Percentiles rank a stretch among this genome's conserved stretches.
These are phyloP conservation scores for Fusarium longipes DNA, from an alignment of 2,329 filamentous ascomycete genomes.

Conservation along the genomic window DNA sequence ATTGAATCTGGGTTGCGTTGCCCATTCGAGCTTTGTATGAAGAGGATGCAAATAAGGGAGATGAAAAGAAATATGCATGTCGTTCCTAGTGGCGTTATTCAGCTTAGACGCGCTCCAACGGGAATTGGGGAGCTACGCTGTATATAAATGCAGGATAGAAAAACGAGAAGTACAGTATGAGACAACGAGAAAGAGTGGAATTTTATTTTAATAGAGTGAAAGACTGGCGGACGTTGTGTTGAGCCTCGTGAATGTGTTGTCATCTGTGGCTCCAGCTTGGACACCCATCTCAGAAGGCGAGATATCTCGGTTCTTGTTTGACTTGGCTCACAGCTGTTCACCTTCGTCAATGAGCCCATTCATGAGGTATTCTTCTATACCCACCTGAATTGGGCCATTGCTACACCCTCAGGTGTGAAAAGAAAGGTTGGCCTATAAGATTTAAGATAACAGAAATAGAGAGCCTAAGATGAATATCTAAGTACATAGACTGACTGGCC, in stretches of 20 bases:
- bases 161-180: neutral
- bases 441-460: too few relatives aligned
- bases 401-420: too few relatives aligned
- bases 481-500: too few relatives aligned
- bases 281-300: neutral
- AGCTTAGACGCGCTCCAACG: slow-evolving; percentile 31
- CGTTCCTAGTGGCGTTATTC: slow-evolving; percentile 17
- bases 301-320: neutral
- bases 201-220: too few relatives aligned
- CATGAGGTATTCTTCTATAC: neutral
- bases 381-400: neutral
- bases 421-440: too few relatives aligned
- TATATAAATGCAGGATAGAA: neutral
- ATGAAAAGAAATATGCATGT: neutral
- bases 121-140: slow-evolving; percentile 7
- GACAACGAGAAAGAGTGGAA: too few relatives aligned
- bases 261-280: neutral
- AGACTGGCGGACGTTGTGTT: too few relatives aligned
- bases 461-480: too few relatives aligned
- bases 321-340: neutral
- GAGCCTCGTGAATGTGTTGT: slow-evolving; percentile 1
- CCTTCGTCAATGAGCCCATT: neutral
- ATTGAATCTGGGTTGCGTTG: neutral
- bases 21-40: neutral
- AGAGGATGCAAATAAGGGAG: slow-evolving; percentile 13